Evolutionary conservation across 2,329 filamentous ascomycete species (phyloP).

Genomic region (Claviceps capensis): DNA sequence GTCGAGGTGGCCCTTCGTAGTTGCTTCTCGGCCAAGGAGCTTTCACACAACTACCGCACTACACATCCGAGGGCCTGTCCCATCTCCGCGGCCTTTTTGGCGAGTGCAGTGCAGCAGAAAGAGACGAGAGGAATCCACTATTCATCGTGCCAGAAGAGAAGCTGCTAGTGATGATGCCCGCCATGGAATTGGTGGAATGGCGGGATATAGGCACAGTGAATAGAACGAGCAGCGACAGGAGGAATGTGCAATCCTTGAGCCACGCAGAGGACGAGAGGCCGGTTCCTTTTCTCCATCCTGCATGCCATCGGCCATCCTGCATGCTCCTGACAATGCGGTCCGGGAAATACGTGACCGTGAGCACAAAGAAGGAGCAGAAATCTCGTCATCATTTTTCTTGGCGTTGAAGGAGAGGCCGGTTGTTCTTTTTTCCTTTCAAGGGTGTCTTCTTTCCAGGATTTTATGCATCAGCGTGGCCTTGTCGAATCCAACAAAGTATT

Average conservation of each 20-base stretch:
- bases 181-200: constrained; percentile 51
- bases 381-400: neutral
- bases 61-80: constrained; percentile 27
- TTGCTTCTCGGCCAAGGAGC: constrained; percentile 29
- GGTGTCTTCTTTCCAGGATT: neutral
- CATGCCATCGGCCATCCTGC: constrained; percentile 13
- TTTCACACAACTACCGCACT: constrained; percentile 25
- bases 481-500: neutral
- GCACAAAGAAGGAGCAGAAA: neutral
- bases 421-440: neutral
- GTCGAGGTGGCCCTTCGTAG: constrained; percentile 35
- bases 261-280: constrained; percentile 20
- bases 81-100: constrained; percentile 27
- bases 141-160: constrained; percentile 34
- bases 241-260: constrained; percentile 14
- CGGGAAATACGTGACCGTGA: constrained; percentile 8
- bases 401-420: neutral
- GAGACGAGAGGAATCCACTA: constrained; percentile 37
- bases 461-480: neutral
- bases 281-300: constrained; percentile 29
- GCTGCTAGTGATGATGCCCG: constrained; percentile 30
- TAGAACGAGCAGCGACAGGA: neutral
- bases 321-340: constrained; percentile 37
- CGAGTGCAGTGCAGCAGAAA: constrained; percentile 25
- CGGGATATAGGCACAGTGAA: constrained; percentile 25